Conservation (phyloP, 768 basidiomycete genomes). For the Plicaturopsis crispa region DNA sequence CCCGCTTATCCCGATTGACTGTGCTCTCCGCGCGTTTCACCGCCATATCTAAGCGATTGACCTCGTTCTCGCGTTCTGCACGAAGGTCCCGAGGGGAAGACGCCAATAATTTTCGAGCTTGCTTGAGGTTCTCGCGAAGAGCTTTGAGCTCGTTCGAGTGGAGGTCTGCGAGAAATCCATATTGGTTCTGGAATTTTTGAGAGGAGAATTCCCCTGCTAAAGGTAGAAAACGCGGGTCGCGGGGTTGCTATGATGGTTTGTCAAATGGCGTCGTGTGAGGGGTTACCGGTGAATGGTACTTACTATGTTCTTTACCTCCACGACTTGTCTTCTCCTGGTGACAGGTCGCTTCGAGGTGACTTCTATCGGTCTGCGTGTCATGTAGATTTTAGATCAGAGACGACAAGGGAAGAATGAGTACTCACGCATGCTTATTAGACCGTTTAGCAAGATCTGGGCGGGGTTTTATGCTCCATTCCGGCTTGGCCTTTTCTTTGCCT, state of each 20-base stretch:
- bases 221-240: conserved; percentile 84
- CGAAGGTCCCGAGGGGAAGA: conserved; percentile 57
- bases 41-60: conserved; percentile 61
- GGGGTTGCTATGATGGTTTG: conserved; percentile 43
- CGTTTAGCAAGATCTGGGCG: conserved; percentile 51
- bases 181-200: conserved; percentile 60
- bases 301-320: conserved; percentile 62
- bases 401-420: conserved; percentile 9
- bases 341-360: conserved; percentile 83
- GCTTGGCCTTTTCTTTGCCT: conserved; percentile 29
- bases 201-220: conserved; percentile 62
- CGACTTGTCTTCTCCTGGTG: conserved; percentile 58
- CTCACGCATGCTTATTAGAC: conserved; percentile 82
- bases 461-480: conserved; percentile 33
- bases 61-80: conserved; percentile 58
- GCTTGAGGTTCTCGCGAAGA: conserved; percentile 57
- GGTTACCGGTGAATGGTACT: conserved; percentile 18
- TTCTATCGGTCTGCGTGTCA: conserved; percentile 57
- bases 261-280: conserved; percentile 4
- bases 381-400: conserved; percentile 2
- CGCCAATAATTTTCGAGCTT: conserved; percentile 55
- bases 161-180: conserved; percentile 65
- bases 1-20: conserved; percentile 64
- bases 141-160: conserved; percentile 58
- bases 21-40: conserved; percentile 71